Conservation (phyloP, 2,329 filamentous ascomycete genomes). For the Tothia fuscella region DNA sequence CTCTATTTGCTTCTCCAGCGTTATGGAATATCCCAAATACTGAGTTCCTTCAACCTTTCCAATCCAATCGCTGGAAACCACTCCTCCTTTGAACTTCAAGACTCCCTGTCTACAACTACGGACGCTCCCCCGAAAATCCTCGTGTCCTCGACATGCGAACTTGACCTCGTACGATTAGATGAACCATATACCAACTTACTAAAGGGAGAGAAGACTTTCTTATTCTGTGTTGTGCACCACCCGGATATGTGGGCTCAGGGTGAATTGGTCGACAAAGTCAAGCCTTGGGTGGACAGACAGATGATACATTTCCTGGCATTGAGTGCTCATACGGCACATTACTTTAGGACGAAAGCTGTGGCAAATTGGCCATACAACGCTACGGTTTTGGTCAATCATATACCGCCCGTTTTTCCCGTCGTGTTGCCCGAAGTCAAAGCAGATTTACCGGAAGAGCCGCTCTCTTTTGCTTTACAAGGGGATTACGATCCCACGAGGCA, state of each 20-base stretch:
- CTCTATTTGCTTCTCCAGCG: slow-evolving; percentile 18
- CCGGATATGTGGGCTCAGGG: slow-evolving; percentile 16
- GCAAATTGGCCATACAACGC: slow-evolving; percentile 9
- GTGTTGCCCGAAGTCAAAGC: slow-evolving; percentile 9
- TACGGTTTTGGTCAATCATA: slow-evolving; percentile 15
- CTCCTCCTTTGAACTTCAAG: slow-evolving; percentile 10
- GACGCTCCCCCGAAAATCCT: slow-evolving; percentile 16
- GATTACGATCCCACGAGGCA: slow-evolving; percentile 1
- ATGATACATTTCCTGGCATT: slow-evolving; percentile 17
- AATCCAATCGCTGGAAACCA: background rate
- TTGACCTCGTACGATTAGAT: slow-evolving; percentile 14
- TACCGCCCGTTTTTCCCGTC: slow-evolving; percentile 20
- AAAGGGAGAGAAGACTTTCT: slow-evolving; percentile 15
- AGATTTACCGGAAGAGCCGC: background rate
- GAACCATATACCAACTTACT: slow-evolving; percentile 15
- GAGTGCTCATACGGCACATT: slow-evolving; percentile 18
- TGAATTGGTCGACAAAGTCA: slow-evolving; percentile 13
- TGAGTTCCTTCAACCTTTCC: slow-evolving; percentile 17
- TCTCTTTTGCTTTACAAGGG: background rate
- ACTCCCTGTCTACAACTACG: slow-evolving; percentile 6
- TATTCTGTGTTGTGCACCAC: slow-evolving; percentile 19
- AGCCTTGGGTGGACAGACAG: slow-evolving; percentile 15
- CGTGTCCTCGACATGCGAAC: slow-evolving; percentile 19
- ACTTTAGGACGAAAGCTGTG: slow-evolving; percentile 13
- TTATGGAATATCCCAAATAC: slow-evolving; percentile 18